Conservation (phyloP, 1,139 yeast species). For the Hansenula sp. region DNA sequence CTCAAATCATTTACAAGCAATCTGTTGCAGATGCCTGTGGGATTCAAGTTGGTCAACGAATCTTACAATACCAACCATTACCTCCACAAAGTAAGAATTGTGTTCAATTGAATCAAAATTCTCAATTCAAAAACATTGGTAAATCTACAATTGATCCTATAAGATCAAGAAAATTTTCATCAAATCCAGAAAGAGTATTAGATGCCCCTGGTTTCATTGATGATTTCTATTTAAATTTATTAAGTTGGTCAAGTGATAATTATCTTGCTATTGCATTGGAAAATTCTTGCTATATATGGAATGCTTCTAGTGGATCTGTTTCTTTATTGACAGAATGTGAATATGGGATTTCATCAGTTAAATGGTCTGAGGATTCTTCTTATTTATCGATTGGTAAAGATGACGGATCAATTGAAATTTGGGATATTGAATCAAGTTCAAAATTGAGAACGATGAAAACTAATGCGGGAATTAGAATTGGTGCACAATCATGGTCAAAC, state of each 20-base stretch:
- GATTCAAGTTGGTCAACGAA: conserved; percentile 75
- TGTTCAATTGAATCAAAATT: conserved; percentile 41
- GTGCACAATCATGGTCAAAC: conserved; percentile 82
- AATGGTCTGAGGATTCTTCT: conserved; percentile 92
- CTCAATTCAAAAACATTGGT: conserved; percentile 20
- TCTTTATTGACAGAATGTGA: conserved; percentile 64
- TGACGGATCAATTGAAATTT: conserved; percentile 83
- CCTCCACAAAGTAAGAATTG: conserved; percentile 72
- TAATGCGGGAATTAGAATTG: conserved; percentile 70
- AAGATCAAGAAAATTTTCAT: conserved; percentile 65
- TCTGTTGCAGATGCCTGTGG: conserved; percentile 97
- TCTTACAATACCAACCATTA: conserved; percentile 79
- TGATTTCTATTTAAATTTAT: conserved; percentile 83
- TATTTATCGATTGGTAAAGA: conserved; percentile 82
- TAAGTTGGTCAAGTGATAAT: conserved; percentile 87
- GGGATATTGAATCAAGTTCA: conserved; percentile 84
- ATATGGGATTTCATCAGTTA: conserved; percentile 63
- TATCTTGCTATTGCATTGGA: conserved; percentile 88
- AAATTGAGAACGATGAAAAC: conserved; percentile 76
- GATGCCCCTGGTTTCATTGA: conserved; percentile 96
- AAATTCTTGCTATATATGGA: conserved; percentile 86
- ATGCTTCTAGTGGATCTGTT: conserved; percentile 81
- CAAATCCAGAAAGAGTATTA: conserved; percentile 87
- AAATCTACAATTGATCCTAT: conserved; percentile 29
- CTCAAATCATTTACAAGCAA: conserved; percentile 68